A percentile compares a stretch with the other conserved stretches of the same genome.
phyloP scores from a whole-genome alignment of 257 asterid genomes.

The Pogostemon cablin region DNA sequence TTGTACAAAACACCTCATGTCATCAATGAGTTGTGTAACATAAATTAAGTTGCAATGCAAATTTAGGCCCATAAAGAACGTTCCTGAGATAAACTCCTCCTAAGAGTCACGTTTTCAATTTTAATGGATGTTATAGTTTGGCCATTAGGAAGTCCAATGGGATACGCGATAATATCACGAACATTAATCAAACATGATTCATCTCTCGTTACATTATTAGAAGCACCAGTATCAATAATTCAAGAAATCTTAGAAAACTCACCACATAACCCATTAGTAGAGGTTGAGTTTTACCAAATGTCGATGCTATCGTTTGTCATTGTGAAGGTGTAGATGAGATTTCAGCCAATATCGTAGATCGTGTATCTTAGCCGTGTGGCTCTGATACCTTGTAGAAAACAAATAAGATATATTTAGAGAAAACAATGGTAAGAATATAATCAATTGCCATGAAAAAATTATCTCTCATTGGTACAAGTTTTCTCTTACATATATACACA shows the following conservation, averaged over 20 bases:
- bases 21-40: neutral
- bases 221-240: neutral
- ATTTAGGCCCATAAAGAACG: neutral
- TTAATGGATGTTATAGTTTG: neutral
- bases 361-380: constrained; percentile 11
- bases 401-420: no score
- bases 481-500: neutral
- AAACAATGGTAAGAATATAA: no score
- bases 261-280: neutral
- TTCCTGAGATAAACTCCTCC: neutral
- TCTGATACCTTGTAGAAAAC: neutral
- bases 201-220: constrained; percentile 16
- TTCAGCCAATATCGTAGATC: neutral
- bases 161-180: neutral
- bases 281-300: neutral
- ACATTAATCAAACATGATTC: neutral
- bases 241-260: constrained; percentile 10
- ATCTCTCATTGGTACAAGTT: neutral
- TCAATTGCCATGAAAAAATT: no score
- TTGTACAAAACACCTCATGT: neutral
- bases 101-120: neutral
- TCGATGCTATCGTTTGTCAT: neutral
- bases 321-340: neutral
- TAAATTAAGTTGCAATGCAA: neutral
- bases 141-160: constrained; percentile 3